Evolutionary conservation across 164 flowering plant species (phyloP).

Genomic region (Magnolia changhungtana): DNA sequence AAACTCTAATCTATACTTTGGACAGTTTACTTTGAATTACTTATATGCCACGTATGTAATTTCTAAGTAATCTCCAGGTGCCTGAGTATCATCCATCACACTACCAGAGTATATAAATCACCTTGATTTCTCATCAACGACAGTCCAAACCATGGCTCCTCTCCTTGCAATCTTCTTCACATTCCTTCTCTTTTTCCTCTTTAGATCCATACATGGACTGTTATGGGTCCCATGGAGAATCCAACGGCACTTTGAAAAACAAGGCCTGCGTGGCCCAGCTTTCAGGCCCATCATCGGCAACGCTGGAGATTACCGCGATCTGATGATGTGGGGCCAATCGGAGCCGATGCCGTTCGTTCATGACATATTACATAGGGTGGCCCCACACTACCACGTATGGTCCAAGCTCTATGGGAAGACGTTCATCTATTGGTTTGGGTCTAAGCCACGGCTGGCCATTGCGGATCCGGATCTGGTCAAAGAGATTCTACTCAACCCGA

Average conservation of each 20-base stretch:
- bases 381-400: conserved; percentile 14
- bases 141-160: not conserved
- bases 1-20: too few species aligned
- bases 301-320: conserved; percentile 17
- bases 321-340: not conserved
- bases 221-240: conserved; percentile 15
- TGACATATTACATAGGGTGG: conserved; percentile 2
- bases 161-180: not conserved
- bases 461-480: conserved; percentile 10
- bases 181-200: not conserved
- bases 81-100: too few species aligned
- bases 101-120: too few species aligned
- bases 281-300: conserved; percentile 26
- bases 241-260: conserved; percentile 9
- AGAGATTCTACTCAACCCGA: conserved; percentile 15
- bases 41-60: too few species aligned
- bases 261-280: conserved; percentile 24
- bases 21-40: too few species aligned
- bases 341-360: conserved; percentile 10
- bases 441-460: conserved; percentile 14
- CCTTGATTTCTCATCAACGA: too few species aligned
- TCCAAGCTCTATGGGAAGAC: conserved; percentile 12
- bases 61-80: too few species aligned
- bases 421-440: conserved; percentile 17
- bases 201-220: not conserved